Conservation (phyloP, 495 filamentous ascomycete species). For the Annulohypoxylon moriforme region DNA sequence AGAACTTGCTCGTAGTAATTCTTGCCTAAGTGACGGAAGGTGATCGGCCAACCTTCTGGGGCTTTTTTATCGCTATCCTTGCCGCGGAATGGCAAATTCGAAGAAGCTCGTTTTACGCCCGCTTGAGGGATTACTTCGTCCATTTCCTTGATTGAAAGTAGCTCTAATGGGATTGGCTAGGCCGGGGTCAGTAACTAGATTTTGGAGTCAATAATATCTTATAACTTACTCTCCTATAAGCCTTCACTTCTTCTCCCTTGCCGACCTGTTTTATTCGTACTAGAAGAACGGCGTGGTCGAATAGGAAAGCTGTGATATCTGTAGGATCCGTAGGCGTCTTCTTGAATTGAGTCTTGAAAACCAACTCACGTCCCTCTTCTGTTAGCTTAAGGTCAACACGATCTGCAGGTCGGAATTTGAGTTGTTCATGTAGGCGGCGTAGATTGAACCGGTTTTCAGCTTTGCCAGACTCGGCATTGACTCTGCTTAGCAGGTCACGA, state of each 20-base stretch:
- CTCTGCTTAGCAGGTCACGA: conserved; percentile 83
- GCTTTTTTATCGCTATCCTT: conserved; percentile 58
- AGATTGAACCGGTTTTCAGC: conserved; percentile 98
- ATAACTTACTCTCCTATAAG: conserved; percentile 79
- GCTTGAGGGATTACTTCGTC: conserved; percentile 87
- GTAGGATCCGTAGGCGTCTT: conserved; percentile 87
- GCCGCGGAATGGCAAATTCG: conserved; percentile 78
- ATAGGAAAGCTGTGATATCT: conserved; percentile 93
- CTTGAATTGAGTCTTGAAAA: conserved; percentile 93
- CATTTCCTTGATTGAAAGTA: conserved; percentile 95
- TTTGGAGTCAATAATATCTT: not conserved
- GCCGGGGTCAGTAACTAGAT: conserved; percentile 32
- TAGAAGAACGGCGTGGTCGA: conserved; percentile 94
- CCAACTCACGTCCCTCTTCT: conserved; percentile 89
- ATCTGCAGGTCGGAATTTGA: conserved; percentile 87
- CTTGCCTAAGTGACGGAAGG: conserved; percentile 97
- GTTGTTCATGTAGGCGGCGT: conserved; percentile 85
- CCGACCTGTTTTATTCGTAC: conserved; percentile 89
- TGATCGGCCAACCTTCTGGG: conserved; percentile 91
- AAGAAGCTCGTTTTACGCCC: conserved; percentile 91
- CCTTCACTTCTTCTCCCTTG: conserved; percentile 92
- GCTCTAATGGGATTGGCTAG: conserved; percentile 91
- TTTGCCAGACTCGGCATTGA: conserved; percentile 95
- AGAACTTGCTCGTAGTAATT: conserved; percentile 94
- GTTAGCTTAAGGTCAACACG: conserved; percentile 95